Percentiles rank a stretch among this genome's conserved stretches.
These are phyloP conservation scores for Sugiyamaella grinbergsii DNA, from an alignment of 1,139 yeast species.

Conservation along the genomic window DNA sequence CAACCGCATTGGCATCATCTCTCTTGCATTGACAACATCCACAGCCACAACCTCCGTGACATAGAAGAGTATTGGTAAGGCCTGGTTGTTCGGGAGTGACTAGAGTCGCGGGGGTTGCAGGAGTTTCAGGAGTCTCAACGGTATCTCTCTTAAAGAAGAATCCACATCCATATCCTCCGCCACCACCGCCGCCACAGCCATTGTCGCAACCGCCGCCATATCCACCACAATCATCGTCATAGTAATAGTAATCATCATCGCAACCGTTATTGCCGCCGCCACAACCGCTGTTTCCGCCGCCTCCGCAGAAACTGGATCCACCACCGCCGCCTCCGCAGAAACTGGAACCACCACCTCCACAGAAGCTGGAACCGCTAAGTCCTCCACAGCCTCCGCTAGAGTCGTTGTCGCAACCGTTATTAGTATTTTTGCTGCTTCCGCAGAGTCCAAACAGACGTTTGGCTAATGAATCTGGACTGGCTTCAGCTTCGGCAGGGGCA, in stretches of 20 bases:
- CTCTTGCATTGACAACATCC: constrained; percentile 13
- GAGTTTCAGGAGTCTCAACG: neutral
- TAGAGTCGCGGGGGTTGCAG: neutral
- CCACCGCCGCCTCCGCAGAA: constrained; percentile 18
- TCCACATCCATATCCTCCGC: constrained; percentile 11
- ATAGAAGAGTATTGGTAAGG: neutral
- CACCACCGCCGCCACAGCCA: constrained; percentile 13
- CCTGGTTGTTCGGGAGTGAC: too few relatives aligned
- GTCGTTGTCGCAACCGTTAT: constrained; percentile 8
- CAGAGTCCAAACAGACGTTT: constrained; percentile 21
- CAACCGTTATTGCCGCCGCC: constrained; percentile 9
- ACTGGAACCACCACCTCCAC: constrained; percentile 14
- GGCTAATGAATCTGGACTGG: constrained; percentile 9
- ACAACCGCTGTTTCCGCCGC: constrained; percentile 18
- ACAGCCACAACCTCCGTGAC: constrained; percentile 5
- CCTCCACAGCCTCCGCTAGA: constrained; percentile 15
- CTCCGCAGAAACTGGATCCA: too few relatives aligned
- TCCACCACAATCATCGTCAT: constrained; percentile 13
- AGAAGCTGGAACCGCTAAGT: constrained; percentile 16
- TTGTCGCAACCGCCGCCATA: constrained; percentile 17
- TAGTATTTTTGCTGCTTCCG: constrained; percentile 15
- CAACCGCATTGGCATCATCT: constrained; percentile 6
- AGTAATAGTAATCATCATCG: constrained; percentile 9
- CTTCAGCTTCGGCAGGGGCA: constrained; percentile 9
- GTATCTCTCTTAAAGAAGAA: constrained; percentile 5